Evolutionary conservation across 495 filamentous ascomycete genomes (phyloP).

Genomic region (Apiosordaria backusii): DNA sequence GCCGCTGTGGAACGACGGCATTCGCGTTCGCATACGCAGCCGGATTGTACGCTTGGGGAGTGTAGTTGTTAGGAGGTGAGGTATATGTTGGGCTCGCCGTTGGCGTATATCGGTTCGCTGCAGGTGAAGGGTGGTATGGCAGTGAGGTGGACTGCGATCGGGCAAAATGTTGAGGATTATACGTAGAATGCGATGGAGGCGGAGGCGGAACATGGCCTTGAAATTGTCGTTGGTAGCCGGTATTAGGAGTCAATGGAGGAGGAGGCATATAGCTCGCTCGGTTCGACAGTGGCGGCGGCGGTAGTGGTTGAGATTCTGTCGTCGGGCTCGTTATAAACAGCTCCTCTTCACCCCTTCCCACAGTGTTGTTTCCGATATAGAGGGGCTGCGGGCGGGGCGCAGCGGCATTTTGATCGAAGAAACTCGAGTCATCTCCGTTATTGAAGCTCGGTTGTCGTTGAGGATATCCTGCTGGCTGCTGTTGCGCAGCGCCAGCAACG

Average conservation of each 20-base stretch:
- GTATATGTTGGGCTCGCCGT: constrained; percentile 34
- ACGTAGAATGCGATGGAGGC: constrained; percentile 55
- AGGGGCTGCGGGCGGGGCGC: constrained; percentile 15
- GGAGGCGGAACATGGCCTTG: constrained; percentile 46
- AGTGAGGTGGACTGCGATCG: constrained; percentile 55
- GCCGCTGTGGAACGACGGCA: constrained; percentile 38
- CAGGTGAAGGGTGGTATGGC: constrained; percentile 42
- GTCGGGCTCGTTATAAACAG: constrained; percentile 45
- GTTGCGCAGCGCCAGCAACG: constrained; percentile 33
- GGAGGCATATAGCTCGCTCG: constrained; percentile 45
- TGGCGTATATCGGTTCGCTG: constrained; percentile 29
- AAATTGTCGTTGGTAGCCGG: constrained; percentile 59
- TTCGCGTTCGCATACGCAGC: constrained; percentile 45
- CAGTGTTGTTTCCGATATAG: constrained; percentile 17
- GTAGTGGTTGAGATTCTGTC: constrained; percentile 26
- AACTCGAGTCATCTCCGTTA: constrained; percentile 66
- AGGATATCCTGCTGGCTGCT: constrained; percentile 36
- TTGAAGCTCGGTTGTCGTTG: constrained; percentile 71
- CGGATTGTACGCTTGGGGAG: constrained; percentile 48
- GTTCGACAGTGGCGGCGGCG: constrained; percentile 24
- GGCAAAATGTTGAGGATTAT: constrained; percentile 82
- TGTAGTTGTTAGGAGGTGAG: constrained; percentile 33
- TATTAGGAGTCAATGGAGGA: constrained; percentile 42
- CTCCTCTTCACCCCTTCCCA: constrained; percentile 43
- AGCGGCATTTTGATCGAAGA: constrained; percentile 41